Evolutionary conservation across 2,329 filamentous ascomycete genomes (phyloP).

Genomic region (Colletotrichum caudatum): DNA sequence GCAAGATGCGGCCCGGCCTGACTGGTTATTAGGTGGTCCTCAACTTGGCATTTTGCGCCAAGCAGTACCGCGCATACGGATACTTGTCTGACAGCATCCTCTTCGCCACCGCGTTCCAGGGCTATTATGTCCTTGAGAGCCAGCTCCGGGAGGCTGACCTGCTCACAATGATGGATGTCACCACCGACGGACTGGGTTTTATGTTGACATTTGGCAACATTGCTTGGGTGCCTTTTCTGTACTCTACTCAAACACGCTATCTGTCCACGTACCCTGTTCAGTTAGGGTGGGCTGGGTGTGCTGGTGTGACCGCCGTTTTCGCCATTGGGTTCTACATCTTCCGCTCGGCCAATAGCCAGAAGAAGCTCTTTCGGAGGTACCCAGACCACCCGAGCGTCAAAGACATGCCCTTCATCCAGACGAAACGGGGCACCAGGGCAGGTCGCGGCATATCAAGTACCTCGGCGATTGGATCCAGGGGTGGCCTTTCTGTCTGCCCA

Average conservation of each 20-base stretch:
- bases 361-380: conserved; percentile 79
- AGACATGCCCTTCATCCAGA: conserved; percentile 77
- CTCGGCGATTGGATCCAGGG: conserved; percentile 81
- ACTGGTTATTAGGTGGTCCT: conserved; percentile 78
- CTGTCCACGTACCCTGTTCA: conserved; percentile 76
- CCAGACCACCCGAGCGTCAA: conserved; percentile 73
- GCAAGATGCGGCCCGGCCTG: conserved; percentile 77
- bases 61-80: conserved; percentile 76
- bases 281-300: conserved; percentile 67
- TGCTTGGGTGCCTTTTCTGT: conserved; percentile 79
- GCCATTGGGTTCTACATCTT: conserved; percentile 76
- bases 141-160: conserved; percentile 78
- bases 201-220: conserved; percentile 82
- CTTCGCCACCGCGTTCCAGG: conserved; percentile 73
- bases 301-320: conserved; percentile 68
- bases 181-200: conserved; percentile 78
- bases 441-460: conserved; percentile 79
- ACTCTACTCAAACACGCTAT: conserved; percentile 77
- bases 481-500: conserved; percentile 78
- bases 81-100: conserved; percentile 77
- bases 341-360: conserved; percentile 79
- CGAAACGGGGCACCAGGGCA: conserved; percentile 73
- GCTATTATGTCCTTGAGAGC: conserved; percentile 75
- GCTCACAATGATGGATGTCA: conserved; percentile 81
- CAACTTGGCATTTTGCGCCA: conserved; percentile 75